Conservation (phyloP, 148 eudicot species). For the Silene uniflora region DNA sequence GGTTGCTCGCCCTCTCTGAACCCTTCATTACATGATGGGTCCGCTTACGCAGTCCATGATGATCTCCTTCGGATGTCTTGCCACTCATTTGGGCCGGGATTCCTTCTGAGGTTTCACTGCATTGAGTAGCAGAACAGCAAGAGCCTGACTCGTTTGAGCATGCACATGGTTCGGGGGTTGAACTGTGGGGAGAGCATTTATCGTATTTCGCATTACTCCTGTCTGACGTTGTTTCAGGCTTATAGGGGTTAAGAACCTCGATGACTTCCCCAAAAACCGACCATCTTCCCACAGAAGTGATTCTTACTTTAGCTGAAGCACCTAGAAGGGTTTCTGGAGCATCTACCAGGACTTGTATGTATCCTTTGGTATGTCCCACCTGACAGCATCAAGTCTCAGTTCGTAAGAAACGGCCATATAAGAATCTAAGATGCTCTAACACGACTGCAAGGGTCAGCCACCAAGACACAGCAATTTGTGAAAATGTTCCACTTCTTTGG, state of each 20-base stretch:
- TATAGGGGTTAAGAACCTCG: constrained; percentile 38
- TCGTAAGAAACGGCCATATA: neutral
- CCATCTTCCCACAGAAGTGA: constrained; percentile 91
- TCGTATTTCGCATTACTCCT: constrained; percentile 23
- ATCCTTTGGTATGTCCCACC: constrained; percentile 97
- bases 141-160: constrained; percentile 48
- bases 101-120: constrained; percentile 17
- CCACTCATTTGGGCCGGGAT: constrained; percentile 11
- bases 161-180: constrained; percentile 41
- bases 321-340: constrained; percentile 68
- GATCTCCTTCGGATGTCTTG: constrained; percentile 10
- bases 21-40: neutral
- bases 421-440: no score
- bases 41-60: neutral
- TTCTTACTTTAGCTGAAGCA: constrained; percentile 63
- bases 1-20: neutral
- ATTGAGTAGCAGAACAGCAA: constrained; percentile 43
- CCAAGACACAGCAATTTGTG: no score
- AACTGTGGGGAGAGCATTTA: constrained; percentile 37
- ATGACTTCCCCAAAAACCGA: constrained; percentile 70
- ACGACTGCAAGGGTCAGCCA: no score
- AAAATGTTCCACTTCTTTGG: no score
- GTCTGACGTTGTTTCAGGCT: constrained; percentile 17
- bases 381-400: constrained; percentile 27
- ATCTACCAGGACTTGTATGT: constrained; percentile 73